These are phyloP conservation scores for Wickerhamiella hasegawae DNA, from an alignment of 805 yeast species.

Conservation along the genomic window DNA sequence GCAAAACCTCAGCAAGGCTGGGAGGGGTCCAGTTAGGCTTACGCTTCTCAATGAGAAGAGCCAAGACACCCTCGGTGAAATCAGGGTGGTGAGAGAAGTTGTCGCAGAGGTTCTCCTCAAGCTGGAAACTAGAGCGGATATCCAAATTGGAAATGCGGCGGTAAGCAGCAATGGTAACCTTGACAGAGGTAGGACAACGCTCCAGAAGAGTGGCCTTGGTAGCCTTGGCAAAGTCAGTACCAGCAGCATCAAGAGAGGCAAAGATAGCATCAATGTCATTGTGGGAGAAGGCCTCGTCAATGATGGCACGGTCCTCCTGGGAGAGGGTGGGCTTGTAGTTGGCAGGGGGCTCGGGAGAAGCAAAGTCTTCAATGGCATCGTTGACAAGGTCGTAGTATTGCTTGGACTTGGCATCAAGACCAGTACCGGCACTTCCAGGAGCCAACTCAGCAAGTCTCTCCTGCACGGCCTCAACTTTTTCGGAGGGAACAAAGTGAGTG, in stretches of 20 bases:
- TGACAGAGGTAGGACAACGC: constrained; percentile 68
- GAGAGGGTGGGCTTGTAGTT: constrained; percentile 40
- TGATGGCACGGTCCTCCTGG: constrained; percentile 38
- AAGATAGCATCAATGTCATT: constrained; percentile 37
- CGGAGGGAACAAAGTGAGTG: constrained; percentile 71
- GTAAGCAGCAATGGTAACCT: constrained; percentile 53
- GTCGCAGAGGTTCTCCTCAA: constrained; percentile 63
- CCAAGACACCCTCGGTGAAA: constrained; percentile 37
- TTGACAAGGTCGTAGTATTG: constrained; percentile 36
- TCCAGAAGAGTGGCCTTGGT: constrained; percentile 39
- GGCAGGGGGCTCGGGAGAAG: constrained; percentile 33
- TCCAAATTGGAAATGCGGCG: constrained; percentile 42
- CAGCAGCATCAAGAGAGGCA: constrained; percentile 35
- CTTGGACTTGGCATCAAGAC: constrained; percentile 7
- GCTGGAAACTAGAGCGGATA: constrained; percentile 48
- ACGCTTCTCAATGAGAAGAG: constrained; percentile 36
- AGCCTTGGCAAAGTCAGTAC: constrained; percentile 47
- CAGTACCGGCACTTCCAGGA: constrained; percentile 13
- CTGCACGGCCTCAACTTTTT: constrained; percentile 43
- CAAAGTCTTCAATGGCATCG: constrained; percentile 64
- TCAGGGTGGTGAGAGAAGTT: constrained; percentile 53
- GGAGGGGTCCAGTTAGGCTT: constrained; percentile 36
- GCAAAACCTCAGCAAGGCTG: constrained; percentile 24
- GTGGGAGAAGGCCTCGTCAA: constrained; percentile 53
- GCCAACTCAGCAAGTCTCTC: constrained; percentile 50